Conservation (phyloP, 2,329 filamentous ascomycete species). For the Trichoderma oligosporum region DNA sequence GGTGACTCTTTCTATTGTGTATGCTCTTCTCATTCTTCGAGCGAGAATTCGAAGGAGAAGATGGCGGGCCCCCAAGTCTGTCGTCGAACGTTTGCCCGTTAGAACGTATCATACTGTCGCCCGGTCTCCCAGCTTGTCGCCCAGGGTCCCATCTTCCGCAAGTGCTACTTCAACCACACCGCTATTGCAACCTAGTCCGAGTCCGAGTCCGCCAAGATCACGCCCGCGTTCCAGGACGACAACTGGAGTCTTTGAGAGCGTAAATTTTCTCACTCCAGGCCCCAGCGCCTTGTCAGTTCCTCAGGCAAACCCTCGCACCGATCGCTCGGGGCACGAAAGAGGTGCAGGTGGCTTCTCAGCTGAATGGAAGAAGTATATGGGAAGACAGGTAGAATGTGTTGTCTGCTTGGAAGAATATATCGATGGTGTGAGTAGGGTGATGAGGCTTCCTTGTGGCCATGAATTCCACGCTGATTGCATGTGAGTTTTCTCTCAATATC, state of each 20-base stretch:
- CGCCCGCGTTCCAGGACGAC: constrained; percentile 64
- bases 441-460: constrained; percentile 95
- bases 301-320: constrained; percentile 31
- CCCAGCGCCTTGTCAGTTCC: constrained; percentile 41
- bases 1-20: constrained; percentile 88
- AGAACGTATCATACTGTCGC: constrained; percentile 88
- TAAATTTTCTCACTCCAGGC: constrained; percentile 43
- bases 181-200: constrained; percentile 60
- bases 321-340: constrained; percentile 46
- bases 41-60: constrained; percentile 83
- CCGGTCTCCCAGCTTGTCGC: constrained; percentile 51
- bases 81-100: constrained; percentile 91
- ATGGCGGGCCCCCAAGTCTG: constrained; percentile 96
- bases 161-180: constrained; percentile 73
- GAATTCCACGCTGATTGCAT: constrained; percentile 99
- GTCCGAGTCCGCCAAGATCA: constrained; percentile 46
- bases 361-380: constrained; percentile 65
- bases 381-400: constrained; percentile 78
- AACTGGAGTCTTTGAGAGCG: constrained; percentile 54
- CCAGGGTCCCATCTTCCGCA: constrained; percentile 59
- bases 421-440: constrained; percentile 88
- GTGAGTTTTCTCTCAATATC: constrained; percentile 54
- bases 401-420: constrained; percentile 96
- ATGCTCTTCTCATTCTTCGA: constrained; percentile 79
- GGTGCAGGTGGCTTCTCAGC: constrained; percentile 39